Percentiles rank a stretch among this genome's conserved stretches.
Evolutionary conservation across 2,329 filamentous ascomycete species (phyloP).

Genomic region (Botrytis aclada): DNA sequence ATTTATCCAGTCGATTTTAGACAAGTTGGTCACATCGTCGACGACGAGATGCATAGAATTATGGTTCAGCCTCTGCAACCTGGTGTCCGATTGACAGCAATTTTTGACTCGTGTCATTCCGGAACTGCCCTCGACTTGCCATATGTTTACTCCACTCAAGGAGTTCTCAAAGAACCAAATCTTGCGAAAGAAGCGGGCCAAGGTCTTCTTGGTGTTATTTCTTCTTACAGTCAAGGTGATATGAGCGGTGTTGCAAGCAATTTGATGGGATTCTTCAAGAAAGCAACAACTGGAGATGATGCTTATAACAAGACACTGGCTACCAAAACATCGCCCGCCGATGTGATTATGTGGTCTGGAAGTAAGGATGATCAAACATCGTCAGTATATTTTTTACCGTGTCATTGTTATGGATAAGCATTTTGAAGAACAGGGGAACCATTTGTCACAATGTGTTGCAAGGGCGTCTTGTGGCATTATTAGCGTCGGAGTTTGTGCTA

Average conservation of each 20-base stretch:
- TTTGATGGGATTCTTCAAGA: constrained; percentile 83
- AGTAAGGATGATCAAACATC: constrained; percentile 95
- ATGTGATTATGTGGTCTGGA: constrained; percentile 97
- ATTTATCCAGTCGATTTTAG: constrained; percentile 82
- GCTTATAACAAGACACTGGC: constrained; percentile 76
- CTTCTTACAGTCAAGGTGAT: constrained; percentile 72
- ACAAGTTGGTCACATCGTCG: constrained; percentile 75
- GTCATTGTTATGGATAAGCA: constrained; percentile 60
- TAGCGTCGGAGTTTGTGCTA: constrained; percentile 31
- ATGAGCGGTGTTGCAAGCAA: constrained; percentile 75
- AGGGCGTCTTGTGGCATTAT: constrained; percentile 47
- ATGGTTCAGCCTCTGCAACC: constrained; percentile 74
- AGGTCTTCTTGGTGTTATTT: constrained; percentile 58
- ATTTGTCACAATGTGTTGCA: constrained; percentile 55
- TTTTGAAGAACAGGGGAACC: constrained; percentile 43
- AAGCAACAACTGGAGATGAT: constrained; percentile 74
- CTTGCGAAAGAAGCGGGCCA: constrained; percentile 66
- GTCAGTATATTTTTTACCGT: constrained; percentile 52
- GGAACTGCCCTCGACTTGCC: constrained; percentile 64
- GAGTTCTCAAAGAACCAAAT: constrained; percentile 66
- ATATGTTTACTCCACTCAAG: constrained; percentile 67
- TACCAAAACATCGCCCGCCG: constrained; percentile 90
- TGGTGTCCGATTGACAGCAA: constrained; percentile 75
- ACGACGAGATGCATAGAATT: constrained; percentile 77
- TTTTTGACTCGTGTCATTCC: constrained; percentile 68